These are phyloP conservation scores for Tillandsia fasciculata DNA, from an alignment of 176 grass and related monocot genomes.

Conservation along the genomic window DNA sequence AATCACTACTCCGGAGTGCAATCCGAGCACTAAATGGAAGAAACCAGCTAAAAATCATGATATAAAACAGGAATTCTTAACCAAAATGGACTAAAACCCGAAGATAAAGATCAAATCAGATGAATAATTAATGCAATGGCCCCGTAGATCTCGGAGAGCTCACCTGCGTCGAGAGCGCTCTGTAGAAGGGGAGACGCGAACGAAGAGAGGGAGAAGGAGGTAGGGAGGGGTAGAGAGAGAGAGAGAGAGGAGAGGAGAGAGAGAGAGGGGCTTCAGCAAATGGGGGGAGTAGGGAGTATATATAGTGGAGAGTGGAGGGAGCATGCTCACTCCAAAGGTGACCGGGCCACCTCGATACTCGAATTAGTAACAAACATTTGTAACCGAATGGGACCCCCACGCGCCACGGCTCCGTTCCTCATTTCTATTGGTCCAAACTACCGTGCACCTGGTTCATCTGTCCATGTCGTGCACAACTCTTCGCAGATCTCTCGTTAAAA, in stretches of 20 bases:
- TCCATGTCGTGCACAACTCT: background rate
- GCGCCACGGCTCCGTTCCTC: background rate
- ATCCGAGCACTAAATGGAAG: background rate
- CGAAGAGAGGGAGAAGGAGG: background rate
- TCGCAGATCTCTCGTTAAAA: no score
- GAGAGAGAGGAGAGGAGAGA: background rate
- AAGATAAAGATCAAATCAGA: background rate
- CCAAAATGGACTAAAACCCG: background rate
- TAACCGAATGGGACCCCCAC: conserved; percentile 27
- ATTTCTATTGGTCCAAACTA: background rate
- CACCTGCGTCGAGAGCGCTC: conserved; percentile 3
- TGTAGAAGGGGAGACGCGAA: conserved; percentile 1
- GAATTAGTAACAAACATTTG: background rate
- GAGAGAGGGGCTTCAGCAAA: conserved; percentile 13
- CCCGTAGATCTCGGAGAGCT: background rate
- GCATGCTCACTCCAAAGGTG: conserved; percentile 23
- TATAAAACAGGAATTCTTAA: background rate
- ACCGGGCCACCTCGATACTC: conserved; percentile 1
- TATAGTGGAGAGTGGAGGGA: conserved; percentile 21
- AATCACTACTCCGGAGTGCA: no score
- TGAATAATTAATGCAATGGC: background rate
- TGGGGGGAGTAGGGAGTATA: conserved; percentile 4
- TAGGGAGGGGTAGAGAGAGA: background rate
- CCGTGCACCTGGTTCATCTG: background rate
- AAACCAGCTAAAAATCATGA: background rate